Evolutionary conservation across 208 protist species (phyloP).

Genomic region (Herpetomonas tarakana): DNA sequence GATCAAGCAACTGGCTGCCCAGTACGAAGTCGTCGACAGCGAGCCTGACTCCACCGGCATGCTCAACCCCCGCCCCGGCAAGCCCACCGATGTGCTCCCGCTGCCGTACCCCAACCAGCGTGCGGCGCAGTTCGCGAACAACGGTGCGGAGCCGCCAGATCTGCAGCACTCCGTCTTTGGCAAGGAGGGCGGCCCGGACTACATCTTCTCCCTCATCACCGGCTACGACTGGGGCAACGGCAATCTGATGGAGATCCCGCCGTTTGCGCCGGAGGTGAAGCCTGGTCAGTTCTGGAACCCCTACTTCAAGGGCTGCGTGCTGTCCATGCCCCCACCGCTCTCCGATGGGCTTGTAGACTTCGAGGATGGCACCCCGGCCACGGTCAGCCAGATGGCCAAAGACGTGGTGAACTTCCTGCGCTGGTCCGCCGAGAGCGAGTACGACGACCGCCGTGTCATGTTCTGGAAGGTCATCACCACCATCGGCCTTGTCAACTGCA

Average conservation of each 20-base stretch:
- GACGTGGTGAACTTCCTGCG: conserved; percentile 94
- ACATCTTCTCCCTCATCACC: conserved; percentile 98
- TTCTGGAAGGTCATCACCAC: conserved; percentile 88
- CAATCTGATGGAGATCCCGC: conserved; percentile 80
- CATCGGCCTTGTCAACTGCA: conserved; percentile 76
- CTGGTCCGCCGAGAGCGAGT: conserved; percentile 89
- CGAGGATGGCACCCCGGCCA: conserved; percentile 97
- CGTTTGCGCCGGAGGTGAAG: conserved; percentile 82
- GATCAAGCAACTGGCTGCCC: conserved; percentile 93
- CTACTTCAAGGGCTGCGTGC: conserved; percentile 97
- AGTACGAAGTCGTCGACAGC: conserved; percentile 94
- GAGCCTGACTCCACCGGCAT: conserved; percentile 95
- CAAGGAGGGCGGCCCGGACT: conserved; percentile 93
- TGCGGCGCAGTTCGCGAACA: conserved; percentile 95
- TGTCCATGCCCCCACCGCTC: conserved; percentile 97
- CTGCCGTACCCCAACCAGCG: conserved; percentile 97
- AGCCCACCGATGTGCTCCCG: conserved; percentile 96
- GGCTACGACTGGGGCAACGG: conserved; percentile 97
- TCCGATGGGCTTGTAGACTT: conserved; percentile 96
- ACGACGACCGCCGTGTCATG: conserved; percentile 82
- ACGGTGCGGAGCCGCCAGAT: conserved; percentile 97
- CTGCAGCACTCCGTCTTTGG: conserved; percentile 97
- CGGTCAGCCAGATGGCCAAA: conserved; percentile 97
- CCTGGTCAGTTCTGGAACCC: conserved; percentile 96
- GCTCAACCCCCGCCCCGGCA: conserved; percentile 95